phyloP scores from a whole-genome alignment of 2,329 filamentous ascomycete species.

The Aspergillus arachidicola region DNA sequence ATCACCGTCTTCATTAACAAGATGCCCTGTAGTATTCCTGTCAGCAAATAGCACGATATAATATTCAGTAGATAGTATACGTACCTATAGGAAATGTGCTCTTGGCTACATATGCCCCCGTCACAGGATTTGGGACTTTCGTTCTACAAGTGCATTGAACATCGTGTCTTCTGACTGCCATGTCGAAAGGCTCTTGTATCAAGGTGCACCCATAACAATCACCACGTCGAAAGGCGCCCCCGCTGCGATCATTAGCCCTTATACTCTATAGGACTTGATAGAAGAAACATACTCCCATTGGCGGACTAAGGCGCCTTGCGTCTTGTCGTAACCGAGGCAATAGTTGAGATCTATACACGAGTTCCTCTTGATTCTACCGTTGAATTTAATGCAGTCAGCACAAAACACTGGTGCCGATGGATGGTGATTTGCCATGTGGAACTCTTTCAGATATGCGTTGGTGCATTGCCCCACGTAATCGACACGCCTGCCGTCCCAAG shows the following conservation, averaged over 20 bases:
- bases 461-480: not conserved
- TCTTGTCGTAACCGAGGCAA: not conserved
- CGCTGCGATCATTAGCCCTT: not conserved
- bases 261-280: not conserved
- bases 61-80: not conserved
- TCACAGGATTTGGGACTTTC: not conserved
- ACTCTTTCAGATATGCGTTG: not conserved
- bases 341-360: not conserved
- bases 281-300: not conserved
- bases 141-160: not conserved
- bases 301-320: not conserved
- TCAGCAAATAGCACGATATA: not conserved
- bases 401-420: not conserved
- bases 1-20: not conserved
- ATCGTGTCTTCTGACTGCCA: not conserved
- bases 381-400: not conserved
- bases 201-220: not conserved
- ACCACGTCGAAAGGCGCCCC: not conserved
- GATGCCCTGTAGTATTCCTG: not conserved
- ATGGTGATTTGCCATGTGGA: not conserved
- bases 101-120: not conserved
- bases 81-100: not conserved
- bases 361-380: not conserved
- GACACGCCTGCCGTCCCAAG: not conserved
- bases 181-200: not conserved